Percentiles rank a stretch among this genome's conserved stretches.
Evolutionary conservation across 129 eudicot species (phyloP).

Genomic region (Tagetes erecta): DNA sequence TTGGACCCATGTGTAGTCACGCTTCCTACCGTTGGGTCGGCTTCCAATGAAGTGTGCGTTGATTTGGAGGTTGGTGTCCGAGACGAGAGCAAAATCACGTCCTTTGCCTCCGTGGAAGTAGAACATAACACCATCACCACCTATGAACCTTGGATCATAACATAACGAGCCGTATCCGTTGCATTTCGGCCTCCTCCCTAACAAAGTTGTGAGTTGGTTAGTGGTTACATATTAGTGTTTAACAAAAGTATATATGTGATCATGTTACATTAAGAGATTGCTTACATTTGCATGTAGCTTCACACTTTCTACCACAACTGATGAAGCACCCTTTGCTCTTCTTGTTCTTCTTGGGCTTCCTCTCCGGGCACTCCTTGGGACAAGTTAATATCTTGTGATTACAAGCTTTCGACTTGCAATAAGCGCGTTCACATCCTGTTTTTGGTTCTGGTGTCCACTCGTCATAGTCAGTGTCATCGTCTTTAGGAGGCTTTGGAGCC

Average conservation of each 20-base stretch:
- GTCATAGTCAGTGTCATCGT: conserved; percentile 35
- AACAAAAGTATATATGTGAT: neutral
- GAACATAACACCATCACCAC: conserved; percentile 72
- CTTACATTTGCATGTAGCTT: conserved; percentile 71
- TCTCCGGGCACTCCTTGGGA: conserved; percentile 57
- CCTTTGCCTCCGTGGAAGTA: conserved; percentile 72
- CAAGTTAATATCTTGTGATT: conserved; percentile 49
- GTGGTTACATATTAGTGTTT: neutral
- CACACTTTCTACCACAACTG: conserved; percentile 64
- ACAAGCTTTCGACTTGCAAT: conserved; percentile 46
- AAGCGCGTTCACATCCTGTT: conserved; percentile 48
- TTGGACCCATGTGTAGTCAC: conserved; percentile 80
- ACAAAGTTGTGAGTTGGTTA: neutral
- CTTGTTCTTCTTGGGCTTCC: conserved; percentile 75
- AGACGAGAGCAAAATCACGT: conserved; percentile 49
- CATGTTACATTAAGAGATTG: neutral
- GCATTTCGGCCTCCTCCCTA: conserved; percentile 60
- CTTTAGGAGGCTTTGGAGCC: conserved; percentile 21
- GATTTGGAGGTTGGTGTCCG: conserved; percentile 62
- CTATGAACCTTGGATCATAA: conserved; percentile 68
- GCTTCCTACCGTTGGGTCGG: conserved; percentile 53
- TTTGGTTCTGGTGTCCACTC: conserved; percentile 35
- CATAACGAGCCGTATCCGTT: conserved; percentile 54
- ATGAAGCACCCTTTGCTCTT: conserved; percentile 59
- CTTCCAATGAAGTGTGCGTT: conserved; percentile 66